Conservation (phyloP, 495 filamentous ascomycete species). For the Xylaria bambusicola region DNA sequence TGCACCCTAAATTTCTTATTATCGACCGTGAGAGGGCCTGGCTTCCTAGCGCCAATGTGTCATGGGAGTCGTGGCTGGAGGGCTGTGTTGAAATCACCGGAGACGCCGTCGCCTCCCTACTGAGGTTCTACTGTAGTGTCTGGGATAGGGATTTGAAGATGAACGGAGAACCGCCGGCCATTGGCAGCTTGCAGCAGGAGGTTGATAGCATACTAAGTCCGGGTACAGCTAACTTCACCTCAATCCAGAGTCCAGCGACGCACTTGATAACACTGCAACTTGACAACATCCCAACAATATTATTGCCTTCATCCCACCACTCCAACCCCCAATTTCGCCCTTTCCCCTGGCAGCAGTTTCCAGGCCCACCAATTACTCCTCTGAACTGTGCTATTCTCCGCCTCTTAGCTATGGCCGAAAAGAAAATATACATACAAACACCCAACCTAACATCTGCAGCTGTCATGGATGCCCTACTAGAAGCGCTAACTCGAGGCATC, state of each 20-base stretch:
- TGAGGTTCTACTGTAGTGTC: conserved; percentile 59
- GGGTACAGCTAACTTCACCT: conserved; percentile 15
- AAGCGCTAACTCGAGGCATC: conserved; percentile 59
- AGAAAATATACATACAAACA: conserved; percentile 64
- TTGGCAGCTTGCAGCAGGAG: neutral
- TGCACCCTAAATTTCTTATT: conserved; percentile 77
- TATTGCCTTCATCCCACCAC: conserved; percentile 72
- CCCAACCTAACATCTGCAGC: conserved; percentile 68
- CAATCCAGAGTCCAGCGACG: conserved; percentile 18
- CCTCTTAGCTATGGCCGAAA: conserved; percentile 52
- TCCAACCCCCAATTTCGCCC: conserved; percentile 56
- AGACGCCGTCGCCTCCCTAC: conserved; percentile 51
- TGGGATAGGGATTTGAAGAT: conserved; percentile 48
- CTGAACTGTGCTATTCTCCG: conserved; percentile 64
- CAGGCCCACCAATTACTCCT: conserved; percentile 60
- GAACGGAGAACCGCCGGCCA: conserved; percentile 14
- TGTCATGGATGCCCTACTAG: conserved; percentile 56
- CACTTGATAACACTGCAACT: conserved; percentile 10
- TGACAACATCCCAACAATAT: conserved; percentile 45
- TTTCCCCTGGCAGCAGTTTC: conserved; percentile 45
- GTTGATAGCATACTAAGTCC: conserved; percentile 6
- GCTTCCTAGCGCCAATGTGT: conserved; percentile 72
- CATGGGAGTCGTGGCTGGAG: conserved; percentile 77
- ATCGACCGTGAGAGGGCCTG: conserved; percentile 62
- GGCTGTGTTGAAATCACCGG: conserved; percentile 64